These are phyloP conservation scores for Rubia tinctorum DNA, from an alignment of 305 asterid genomes.

Conservation along the genomic window DNA sequence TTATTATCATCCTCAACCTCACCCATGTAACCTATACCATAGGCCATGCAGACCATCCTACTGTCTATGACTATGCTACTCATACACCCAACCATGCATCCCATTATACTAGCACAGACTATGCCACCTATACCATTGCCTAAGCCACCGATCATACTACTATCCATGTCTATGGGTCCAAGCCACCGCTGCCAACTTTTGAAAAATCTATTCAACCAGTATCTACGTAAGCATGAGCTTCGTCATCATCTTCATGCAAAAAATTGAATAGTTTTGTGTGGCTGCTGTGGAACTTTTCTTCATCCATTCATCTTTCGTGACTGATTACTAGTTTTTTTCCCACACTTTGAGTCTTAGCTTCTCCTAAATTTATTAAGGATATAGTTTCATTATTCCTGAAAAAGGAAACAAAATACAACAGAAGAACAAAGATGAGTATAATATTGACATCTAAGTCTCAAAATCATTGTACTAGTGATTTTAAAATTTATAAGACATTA, in stretches of 20 bases:
- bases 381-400: too few relatives aligned
- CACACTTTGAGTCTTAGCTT: too few relatives aligned
- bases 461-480: too few relatives aligned
- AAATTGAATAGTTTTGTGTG: too few relatives aligned
- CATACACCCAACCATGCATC: conserved; percentile 18
- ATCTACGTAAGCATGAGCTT: conserved; percentile 65
- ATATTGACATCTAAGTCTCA: too few relatives aligned
- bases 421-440: too few relatives aligned
- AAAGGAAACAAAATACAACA: too few relatives aligned
- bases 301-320: too few relatives aligned
- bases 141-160: neutral
- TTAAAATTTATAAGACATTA: too few relatives aligned
- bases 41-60: conserved; percentile 21
- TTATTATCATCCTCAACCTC: conserved; percentile 59
- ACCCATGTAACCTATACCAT: conserved; percentile 28
- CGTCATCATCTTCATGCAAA: too few relatives aligned
- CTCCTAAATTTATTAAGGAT: too few relatives aligned
- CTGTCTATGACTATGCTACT: conserved; percentile 19
- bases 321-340: conserved; percentile 8
- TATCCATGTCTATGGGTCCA: neutral
- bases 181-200: conserved; percentile 28
- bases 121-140: conserved; percentile 57
- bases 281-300: too few relatives aligned
- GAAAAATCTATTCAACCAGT: conserved; percentile 87
- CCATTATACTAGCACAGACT: conserved; percentile 38